Conservation (phyloP, 2,329 filamentous ascomycete species). For the Fusarium scirpi region DNA sequence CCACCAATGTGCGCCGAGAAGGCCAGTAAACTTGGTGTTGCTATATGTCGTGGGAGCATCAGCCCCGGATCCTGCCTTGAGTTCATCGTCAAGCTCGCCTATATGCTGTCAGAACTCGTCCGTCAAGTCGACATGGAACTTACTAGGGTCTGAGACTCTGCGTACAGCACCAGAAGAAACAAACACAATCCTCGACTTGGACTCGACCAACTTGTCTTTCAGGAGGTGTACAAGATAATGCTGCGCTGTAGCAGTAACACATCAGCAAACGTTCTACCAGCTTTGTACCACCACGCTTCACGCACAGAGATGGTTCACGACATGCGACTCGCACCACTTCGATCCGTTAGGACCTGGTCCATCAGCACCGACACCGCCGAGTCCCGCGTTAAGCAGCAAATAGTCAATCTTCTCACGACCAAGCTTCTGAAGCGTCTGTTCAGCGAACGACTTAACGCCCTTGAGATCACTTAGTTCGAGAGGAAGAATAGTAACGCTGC, state of each 20-base stretch:
- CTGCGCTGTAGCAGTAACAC: slow-evolving; percentile 55
- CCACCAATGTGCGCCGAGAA: slow-evolving; percentile 68
- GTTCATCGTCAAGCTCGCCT: slow-evolving; percentile 55
- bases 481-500: slow-evolving; percentile 60
- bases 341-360: slow-evolving; percentile 55
- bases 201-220: slow-evolving; percentile 60
- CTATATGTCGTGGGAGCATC: slow-evolving; percentile 52
- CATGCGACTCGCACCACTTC: slow-evolving; percentile 62
- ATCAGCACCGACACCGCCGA: slow-evolving; percentile 53
- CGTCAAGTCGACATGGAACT: neutral
- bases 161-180: slow-evolving; percentile 64
- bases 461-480: slow-evolving; percentile 61
- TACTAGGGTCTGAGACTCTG: slow-evolving; percentile 55
- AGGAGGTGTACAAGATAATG: slow-evolving; percentile 65
- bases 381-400: slow-evolving; percentile 62
- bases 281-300: neutral
- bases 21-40: slow-evolving; percentile 63
- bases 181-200: slow-evolving; percentile 61
- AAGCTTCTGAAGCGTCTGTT: slow-evolving; percentile 56
- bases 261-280: slow-evolving; percentile 15
- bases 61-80: slow-evolving; percentile 55
- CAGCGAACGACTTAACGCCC: slow-evolving; percentile 60
- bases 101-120: slow-evolving; percentile 1
- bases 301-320: slow-evolving; percentile 67
- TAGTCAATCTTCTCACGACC: slow-evolving; percentile 60